Conservation (phyloP, 176 grass and related monocot species). For the Calamus simplicifolius region DNA sequence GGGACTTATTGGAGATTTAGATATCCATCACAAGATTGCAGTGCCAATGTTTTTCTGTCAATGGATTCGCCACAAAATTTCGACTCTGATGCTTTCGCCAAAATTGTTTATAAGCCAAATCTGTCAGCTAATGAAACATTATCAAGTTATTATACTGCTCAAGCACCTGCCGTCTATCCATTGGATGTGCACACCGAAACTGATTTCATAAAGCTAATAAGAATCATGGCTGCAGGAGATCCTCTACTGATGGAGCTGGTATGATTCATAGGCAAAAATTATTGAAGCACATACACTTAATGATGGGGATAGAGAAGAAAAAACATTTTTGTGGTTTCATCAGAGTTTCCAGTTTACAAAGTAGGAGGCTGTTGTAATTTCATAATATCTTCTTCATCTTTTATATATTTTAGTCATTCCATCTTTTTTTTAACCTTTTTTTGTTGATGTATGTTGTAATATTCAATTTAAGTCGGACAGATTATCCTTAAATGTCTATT, state of each 20-base stretch:
- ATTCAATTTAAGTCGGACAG: no score
- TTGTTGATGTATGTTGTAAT: no score
- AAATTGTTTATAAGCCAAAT: slow-evolving; percentile 56
- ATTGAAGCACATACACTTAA: no score
- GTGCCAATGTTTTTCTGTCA: slow-evolving; percentile 79
- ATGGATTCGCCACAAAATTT: slow-evolving; percentile 88
- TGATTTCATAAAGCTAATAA: slow-evolving; percentile 83
- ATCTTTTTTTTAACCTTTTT: no score
- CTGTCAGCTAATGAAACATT: slow-evolving; percentile 59
- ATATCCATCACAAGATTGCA: slow-evolving; percentile 85
- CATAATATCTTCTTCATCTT: no score
- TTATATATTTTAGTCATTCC: no score
- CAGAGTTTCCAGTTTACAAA: no score
- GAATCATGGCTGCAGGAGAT: slow-evolving; percentile 72
- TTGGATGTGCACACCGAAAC: slow-evolving; percentile 81
- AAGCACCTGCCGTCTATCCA: slow-evolving; percentile 90
- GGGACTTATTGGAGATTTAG: slow-evolving; percentile 59
- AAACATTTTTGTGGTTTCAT: no score
- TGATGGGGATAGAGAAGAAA: no score
- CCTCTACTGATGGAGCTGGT: slow-evolving; percentile 95
- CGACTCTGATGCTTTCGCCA: slow-evolving; percentile 70
- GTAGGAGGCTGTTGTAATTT: no score
- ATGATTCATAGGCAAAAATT: slow-evolving; percentile 18
- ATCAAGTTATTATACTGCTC: slow-evolving; percentile 66
- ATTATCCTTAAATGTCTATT: no score